Evolutionary conservation across 2,329 filamentous ascomycete genomes (phyloP), one percentile per base, ranked within the genome.

Genomic region (Fusarium metavorans): DNA sequence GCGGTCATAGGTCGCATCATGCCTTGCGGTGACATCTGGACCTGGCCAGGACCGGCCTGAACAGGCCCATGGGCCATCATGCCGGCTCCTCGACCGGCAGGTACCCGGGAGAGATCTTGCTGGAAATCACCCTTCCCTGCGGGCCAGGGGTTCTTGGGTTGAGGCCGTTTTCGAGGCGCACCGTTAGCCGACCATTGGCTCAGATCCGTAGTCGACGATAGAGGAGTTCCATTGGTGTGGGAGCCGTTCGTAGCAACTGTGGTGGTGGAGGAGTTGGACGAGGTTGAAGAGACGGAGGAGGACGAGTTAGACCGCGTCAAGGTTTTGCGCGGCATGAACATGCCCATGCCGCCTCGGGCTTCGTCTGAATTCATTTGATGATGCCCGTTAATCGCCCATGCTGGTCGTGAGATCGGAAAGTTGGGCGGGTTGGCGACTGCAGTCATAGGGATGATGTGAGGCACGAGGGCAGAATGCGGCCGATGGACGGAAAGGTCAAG

Each of bases 281-380:
- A 93, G 74, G 97, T 88, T 54, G 95, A 98, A 5, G 95, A 97
- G 68, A 97, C 88, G 58, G 95, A 98, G 7, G 95, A 97, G 66
- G 95, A 97, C 39, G 96, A 98, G 87, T 95, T 97, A 80, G 93
- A 93, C 82, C 96, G 92, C 83, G 96, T 94, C 71, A 95, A 88
- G 81, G 89, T 92, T 86, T 98, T 98, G 79, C 95, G 94, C 80
- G 94, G 94, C 89, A 94, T 92, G 83, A 97, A 94, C 90, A 97
- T 95, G 83, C 77, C 76, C 37, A 77, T 77, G 66, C 75, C 74
- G 66, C 93, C 92, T 85, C 93, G 91, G 76, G 93, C 91, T 84
- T 97, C 94, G 86, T 97, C 95, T 82, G 92, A 86, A 85, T 93
- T 94, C 91, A 95, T 94, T 81, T 92, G 88, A 86, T 89, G 87